These are phyloP conservation scores for Aspergillus amoenus DNA, from an alignment of 2,329 filamentous ascomycete species.

Conservation along the genomic window DNA sequence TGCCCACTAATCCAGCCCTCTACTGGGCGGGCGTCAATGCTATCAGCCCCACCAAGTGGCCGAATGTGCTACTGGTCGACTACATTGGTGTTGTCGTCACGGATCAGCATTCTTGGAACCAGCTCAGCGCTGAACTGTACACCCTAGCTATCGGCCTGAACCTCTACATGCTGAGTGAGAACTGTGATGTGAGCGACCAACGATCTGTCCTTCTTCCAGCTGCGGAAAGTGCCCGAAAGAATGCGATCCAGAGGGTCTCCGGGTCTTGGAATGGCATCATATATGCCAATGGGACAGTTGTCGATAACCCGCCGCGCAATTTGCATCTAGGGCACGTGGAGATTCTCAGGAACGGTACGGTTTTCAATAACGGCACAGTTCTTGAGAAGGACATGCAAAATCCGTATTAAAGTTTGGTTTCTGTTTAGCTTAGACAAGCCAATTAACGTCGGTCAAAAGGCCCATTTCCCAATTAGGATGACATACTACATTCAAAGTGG, in stretches of 20 bases:
- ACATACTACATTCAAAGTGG: background rate
- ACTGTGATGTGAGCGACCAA: slow-evolving; percentile 12
- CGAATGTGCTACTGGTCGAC: slow-evolving; percentile 12
- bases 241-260: background rate
- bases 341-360: slow-evolving; percentile 10
- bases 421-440: background rate
- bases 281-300: slow-evolving; percentile 12
- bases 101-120: slow-evolving; percentile 9
- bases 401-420: background rate
- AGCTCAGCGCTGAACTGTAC: slow-evolving; percentile 13
- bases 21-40: slow-evolving; percentile 11
- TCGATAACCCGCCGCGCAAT: slow-evolving; percentile 4
- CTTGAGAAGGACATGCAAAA: slow-evolving; percentile 1
- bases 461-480: background rate
- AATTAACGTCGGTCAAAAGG: background rate
- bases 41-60: slow-evolving; percentile 11
- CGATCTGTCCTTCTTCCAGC: slow-evolving; percentile 6
- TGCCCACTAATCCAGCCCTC: slow-evolving; percentile 11
- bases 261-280: slow-evolving; percentile 12
- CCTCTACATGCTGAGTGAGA: slow-evolving; percentile 15
- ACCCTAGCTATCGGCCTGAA: slow-evolving; percentile 13
- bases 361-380: slow-evolving; percentile 11
- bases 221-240: background rate
- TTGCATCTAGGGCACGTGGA: slow-evolving; percentile 5
- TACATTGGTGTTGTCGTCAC: slow-evolving; percentile 10